These are phyloP conservation scores for Epichloe brachyelytri DNA, from an alignment of 2,329 filamentous ascomycete species.

Conservation along the genomic window DNA sequence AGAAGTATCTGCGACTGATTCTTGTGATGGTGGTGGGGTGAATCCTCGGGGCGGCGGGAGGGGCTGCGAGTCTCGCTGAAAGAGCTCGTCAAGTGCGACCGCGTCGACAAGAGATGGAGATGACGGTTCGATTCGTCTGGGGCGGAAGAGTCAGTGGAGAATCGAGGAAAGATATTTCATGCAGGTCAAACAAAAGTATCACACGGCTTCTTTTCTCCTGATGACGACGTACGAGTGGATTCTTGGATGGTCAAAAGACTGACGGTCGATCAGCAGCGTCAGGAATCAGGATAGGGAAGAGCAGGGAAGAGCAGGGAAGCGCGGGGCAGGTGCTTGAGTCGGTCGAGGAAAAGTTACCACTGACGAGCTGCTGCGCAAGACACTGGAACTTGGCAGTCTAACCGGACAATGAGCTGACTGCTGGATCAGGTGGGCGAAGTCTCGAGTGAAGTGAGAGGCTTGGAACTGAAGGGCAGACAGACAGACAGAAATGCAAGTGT, in stretches of 20 bases:
- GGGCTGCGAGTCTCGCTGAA: neutral
- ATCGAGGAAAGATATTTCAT: neutral
- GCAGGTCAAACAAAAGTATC: neutral
- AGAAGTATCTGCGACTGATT: neutral
- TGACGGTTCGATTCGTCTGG: neutral
- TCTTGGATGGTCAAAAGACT: neutral
- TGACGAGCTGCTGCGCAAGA: neutral
- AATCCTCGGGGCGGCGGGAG: neutral
- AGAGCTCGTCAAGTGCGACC: neutral
- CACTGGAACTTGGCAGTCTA: neutral
- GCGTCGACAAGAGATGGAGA: neutral
- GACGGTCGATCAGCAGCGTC: neutral
- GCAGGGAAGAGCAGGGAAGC: neutral
- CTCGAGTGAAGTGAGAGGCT: neutral
- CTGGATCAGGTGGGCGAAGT: neutral
- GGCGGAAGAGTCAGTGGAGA: neutral
- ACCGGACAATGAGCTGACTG: neutral
- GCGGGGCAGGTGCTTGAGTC: slow-evolving; percentile 2
- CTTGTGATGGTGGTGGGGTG: neutral
- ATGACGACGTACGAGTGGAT: neutral
- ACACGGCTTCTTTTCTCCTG: neutral
- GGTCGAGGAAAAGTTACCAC: neutral
- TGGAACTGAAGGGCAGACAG: neutral
- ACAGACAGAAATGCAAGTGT: neutral
- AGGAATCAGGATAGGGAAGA: neutral